phyloP scores from a whole-genome alignment of 805 yeast genomes.

The Trichomonascus vanleenenianus region DNA sequence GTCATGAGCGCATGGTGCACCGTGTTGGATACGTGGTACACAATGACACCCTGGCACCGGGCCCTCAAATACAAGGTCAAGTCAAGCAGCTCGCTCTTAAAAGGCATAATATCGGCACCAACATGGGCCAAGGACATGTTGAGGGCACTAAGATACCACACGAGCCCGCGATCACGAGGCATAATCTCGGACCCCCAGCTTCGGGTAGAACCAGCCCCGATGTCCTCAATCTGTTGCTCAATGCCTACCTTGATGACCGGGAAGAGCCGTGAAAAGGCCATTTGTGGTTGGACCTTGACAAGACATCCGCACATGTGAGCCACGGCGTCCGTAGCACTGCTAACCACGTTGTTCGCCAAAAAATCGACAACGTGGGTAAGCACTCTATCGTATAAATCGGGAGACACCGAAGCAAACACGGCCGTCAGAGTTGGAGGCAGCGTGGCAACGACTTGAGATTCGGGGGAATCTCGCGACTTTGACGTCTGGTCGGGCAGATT shows the following conservation, averaged over 20 bases:
- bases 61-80: conserved; percentile 38
- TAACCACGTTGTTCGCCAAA: conserved; percentile 49
- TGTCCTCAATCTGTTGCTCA: conserved; percentile 58
- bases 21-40: conserved; percentile 53
- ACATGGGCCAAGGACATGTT: conserved; percentile 68
- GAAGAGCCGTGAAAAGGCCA: conserved; percentile 39
- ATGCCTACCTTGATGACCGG: conserved; percentile 44
- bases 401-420: conserved; percentile 26
- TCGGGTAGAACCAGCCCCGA: conserved; percentile 74
- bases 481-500: conserved; percentile 54
- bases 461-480: conserved; percentile 37
- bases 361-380: conserved; percentile 36
- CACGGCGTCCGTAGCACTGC: conserved; percentile 52
- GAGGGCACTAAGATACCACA: conserved; percentile 61
- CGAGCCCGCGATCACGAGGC: conserved; percentile 71
- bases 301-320: conserved; percentile 69
- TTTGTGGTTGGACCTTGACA: conserved; percentile 52
- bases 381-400: conserved; percentile 21
- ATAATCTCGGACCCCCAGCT: conserved; percentile 52
- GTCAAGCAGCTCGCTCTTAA: conserved; percentile 39
- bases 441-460: conserved; percentile 37
- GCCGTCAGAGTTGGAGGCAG: conserved; percentile 32
- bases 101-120: conserved; percentile 39
- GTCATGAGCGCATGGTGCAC: conserved; percentile 61
- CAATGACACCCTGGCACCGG: conserved; percentile 55